Base-by-base conservation (phyloP, 1,284 basidiomycete species). In the Coriolopsis trogii region DNA sequence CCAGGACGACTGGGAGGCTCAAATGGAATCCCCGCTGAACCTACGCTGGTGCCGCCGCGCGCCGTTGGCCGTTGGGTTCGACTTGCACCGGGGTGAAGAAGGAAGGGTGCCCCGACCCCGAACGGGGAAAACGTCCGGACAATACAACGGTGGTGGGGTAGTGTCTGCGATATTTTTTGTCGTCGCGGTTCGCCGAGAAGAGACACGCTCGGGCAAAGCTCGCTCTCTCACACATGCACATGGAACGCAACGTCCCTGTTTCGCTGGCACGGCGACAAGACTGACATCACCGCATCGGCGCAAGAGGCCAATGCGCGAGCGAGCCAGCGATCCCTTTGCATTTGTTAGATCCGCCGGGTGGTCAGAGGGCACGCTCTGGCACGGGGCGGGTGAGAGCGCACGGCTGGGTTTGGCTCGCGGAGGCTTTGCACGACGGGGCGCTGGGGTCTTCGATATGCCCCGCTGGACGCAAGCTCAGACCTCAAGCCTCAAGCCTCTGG, bases 361-460 rank as follows among this genome's bases (percentile, higher is more conserved):
- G 49, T 16, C 40, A 28, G 26, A 37, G 18, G 16, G 42, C 30
- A 30, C n/a, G n/a, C n/a, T n/a, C n/a, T 9, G 15, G 30, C 23
- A 34, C 16, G 31, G 26, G 26, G 24, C 18, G 39, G 21, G 28
- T 23, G 41, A 18, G 42, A 34, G 33, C 33, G 33, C 33, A 18
- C 15, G n/a, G n/a, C n/a, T 18, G n/a, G 20, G 10, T 34, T 34
- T 34, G n/a, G n/a, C 7, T 7, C n/a, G 33, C 33, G 33, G 33
- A n/a, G n/a, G 33, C 15, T 9, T 34, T 34, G 33, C 20, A 34
- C 33, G n/a, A 18, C 6, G 38, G 33, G 28, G 40, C 51, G n/a
- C n/a, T n/a, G 31, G 41, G 30, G 47, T 51, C 43, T 54, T 47
- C 46, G 56, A 53, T n/a, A n/a, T n/a, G n/a, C n/a, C n/a, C n/a